These are phyloP conservation scores for Mycena amicta DNA, from an alignment of 768 basidiomycete species.

Conservation along the genomic window DNA sequence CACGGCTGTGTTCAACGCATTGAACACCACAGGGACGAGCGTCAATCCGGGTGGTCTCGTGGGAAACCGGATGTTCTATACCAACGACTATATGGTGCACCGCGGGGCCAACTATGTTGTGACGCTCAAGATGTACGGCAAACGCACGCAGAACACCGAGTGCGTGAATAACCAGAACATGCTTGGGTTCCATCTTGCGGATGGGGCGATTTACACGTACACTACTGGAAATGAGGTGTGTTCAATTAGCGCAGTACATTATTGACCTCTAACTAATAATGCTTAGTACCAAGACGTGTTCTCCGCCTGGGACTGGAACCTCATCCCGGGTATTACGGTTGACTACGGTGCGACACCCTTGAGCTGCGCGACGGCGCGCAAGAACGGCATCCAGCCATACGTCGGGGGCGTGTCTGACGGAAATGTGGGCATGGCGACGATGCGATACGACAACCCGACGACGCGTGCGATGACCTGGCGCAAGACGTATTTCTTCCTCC, in stretches of 20 bases:
- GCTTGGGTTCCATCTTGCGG: slow-evolving; percentile 52
- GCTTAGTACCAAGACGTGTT: slow-evolving; percentile 42
- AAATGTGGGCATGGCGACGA: slow-evolving; percentile 32
- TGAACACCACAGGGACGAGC: slow-evolving; percentile 27
- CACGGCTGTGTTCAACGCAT: slow-evolving; percentile 27
- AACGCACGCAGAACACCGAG: slow-evolving; percentile 48
- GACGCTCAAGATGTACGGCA: slow-evolving; percentile 48
- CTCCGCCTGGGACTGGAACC: slow-evolving; percentile 61
- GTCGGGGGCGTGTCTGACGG: slow-evolving; percentile 40
- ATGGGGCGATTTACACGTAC: slow-evolving; percentile 53
- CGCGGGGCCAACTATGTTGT: slow-evolving; percentile 46
- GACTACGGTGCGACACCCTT: slow-evolving; percentile 36
- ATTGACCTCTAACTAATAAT: no score
- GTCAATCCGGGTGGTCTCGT: slow-evolving; percentile 42
- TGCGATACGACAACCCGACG: slow-evolving; percentile 39
- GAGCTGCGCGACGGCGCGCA: slow-evolving; percentile 20
- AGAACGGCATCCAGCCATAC: slow-evolving; percentile 30
- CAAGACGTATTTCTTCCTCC: slow-evolving; percentile 42
- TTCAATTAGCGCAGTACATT: not conserved
- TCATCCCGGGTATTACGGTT: slow-evolving; percentile 50
- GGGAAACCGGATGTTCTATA: slow-evolving; percentile 50
- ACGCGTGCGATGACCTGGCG: slow-evolving; percentile 33
- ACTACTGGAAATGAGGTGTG: slow-evolving; percentile 35
- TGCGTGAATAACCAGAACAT: slow-evolving; percentile 50
- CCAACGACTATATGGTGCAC: slow-evolving; percentile 55